Base-by-base conservation (phyloP, 78 protist genomes). In the Dictyostelium firmibasis region DNA sequence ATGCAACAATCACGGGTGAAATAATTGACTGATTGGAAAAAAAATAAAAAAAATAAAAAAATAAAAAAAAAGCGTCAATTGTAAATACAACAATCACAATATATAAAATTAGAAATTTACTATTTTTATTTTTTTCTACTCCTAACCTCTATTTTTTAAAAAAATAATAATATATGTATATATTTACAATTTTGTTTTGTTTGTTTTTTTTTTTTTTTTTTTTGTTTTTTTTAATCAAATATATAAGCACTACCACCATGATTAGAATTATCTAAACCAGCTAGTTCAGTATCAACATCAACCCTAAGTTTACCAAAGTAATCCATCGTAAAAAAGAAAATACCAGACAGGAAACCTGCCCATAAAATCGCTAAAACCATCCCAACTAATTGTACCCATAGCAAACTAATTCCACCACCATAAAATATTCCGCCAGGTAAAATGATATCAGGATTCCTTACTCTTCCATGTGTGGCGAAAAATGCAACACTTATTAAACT, bases 171-270 rank as follows among this genome's bases (percentile, higher is more conserved):
- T n/a, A n/a, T n/a, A n/a, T n/a, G n/a, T n/a, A n/a, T n/a, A n/a
- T 38, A 38, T 38, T 38, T 38, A 4, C 4, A 38, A 4, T 38
- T 38, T 38, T 38, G 4, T 38, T 38, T 38, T 38, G 4, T 38
- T 38, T n/a, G n/a, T 57, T 57, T 57, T 6, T 57, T 57, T 47
- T 47, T 10, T 11, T 47, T 47, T 47, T 47, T 0, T 1, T 16
- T 53, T 57, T 57, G 5, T 57, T 57, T 57, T 6, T 67, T 67
- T n/a, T 82, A 82, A 81, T 89, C 94, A 31, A 89, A 89, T 18
- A 81, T 81, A 78, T 87, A 87, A 13, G 94, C 94, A 50, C 86
- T 62, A 35, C 94, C 87, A 81, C 94, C 94, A 70, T 89, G 87
- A 89, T 89, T 89, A 13, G 67, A 43, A 50, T 89, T 89, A 69